Evolutionary conservation across 1,139 yeast genomes (phyloP).

Genomic region (Blastobotrys buckinghamii): DNA sequence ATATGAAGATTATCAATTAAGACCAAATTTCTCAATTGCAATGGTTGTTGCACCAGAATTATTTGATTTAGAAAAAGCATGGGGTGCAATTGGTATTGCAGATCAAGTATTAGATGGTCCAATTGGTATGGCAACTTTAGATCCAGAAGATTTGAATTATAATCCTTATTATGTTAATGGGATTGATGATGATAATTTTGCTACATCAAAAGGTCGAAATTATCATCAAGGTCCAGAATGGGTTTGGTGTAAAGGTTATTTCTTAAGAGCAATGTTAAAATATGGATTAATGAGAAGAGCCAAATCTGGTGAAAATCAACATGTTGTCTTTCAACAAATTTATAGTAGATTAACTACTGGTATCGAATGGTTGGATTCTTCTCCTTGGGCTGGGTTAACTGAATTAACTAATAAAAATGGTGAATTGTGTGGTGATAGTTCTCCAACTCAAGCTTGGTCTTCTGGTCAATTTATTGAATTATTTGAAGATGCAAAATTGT

Average conservation of each 20-base stretch:
- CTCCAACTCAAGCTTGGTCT: conserved; percentile 98
- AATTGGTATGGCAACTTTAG: conserved; percentile 85
- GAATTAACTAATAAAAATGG: conserved; percentile 92
- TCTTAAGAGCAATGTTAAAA: conserved; percentile 62
- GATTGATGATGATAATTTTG: conserved; percentile 77
- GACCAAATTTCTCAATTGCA: conserved; percentile 91
- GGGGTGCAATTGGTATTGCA: conserved; percentile 59
- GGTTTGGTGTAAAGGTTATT: conserved; percentile 91
- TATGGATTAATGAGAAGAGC: conserved; percentile 42
- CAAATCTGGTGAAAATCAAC: conserved; percentile 14
- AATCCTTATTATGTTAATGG: conserved; percentile 82
- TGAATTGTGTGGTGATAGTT: conserved; percentile 69
- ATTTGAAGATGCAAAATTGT: conserved; percentile 46
- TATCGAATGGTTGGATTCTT: conserved; percentile 59
- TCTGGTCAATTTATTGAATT: conserved; percentile 78
- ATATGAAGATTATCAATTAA: conserved; percentile 86
- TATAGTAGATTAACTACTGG: conserved; percentile 56
- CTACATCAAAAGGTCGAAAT: conserved; percentile 91
- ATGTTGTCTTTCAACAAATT: conserved; percentile 40
- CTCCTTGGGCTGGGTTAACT: conserved; percentile 91
- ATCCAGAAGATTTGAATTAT: conserved; percentile 87
- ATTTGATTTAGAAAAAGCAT: conserved; percentile 57
- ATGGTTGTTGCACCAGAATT: conserved; percentile 92
- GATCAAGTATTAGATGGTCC: conserved; percentile 79
- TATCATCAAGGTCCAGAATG: conserved; percentile 99